Conservation (phyloP, 768 basidiomycete species). For the Lactarius hengduanensis region DNA sequence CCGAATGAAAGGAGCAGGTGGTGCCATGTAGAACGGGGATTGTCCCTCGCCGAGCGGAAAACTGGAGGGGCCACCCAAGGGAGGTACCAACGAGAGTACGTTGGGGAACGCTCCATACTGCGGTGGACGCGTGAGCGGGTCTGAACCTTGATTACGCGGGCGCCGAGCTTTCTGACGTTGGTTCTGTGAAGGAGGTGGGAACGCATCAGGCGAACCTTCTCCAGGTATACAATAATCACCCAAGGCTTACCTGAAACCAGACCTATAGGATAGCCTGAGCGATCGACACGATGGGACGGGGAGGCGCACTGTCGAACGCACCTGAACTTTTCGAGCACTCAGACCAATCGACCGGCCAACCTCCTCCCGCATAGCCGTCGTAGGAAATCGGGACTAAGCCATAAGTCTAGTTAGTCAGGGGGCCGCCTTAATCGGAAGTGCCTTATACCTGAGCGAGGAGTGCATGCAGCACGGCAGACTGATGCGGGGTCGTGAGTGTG, state of each 20-base stretch:
- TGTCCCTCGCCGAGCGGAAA: slow-evolving; percentile 22
- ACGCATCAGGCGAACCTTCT: slow-evolving; percentile 21
- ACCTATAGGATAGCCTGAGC: slow-evolving; percentile 55
- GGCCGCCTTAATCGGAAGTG: slow-evolving; percentile 21
- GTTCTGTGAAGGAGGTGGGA: slow-evolving; percentile 52
- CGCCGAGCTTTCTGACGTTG: slow-evolving; percentile 85
- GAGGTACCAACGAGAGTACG: slow-evolving; percentile 38
- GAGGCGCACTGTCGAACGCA: slow-evolving; percentile 39
- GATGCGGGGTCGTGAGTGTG: slow-evolving; percentile 83
- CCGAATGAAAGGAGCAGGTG: slow-evolving; percentile 9
- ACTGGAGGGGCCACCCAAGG: slow-evolving; percentile 29
- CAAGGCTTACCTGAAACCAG: slow-evolving; percentile 76
- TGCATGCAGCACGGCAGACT: slow-evolving; percentile 83
- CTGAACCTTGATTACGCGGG: slow-evolving; percentile 58
- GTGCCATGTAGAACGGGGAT: slow-evolving; percentile 17
- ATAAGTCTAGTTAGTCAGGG: not conserved
- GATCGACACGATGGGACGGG: slow-evolving; percentile 24
- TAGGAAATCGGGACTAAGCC: slow-evolving; percentile 79
- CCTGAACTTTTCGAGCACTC: slow-evolving; percentile 89
- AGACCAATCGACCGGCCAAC: slow-evolving; percentile 86
- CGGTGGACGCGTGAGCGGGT: slow-evolving; percentile 51
- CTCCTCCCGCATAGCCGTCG: slow-evolving; percentile 83
- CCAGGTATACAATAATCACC: slow-evolving; percentile 6
- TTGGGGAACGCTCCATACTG: slow-evolving; percentile 64
- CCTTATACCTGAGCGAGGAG: slow-evolving; percentile 74